Base-by-base conservation (phyloP, 768 basidiomycete species). In the Dendrothele bispora region DNA sequence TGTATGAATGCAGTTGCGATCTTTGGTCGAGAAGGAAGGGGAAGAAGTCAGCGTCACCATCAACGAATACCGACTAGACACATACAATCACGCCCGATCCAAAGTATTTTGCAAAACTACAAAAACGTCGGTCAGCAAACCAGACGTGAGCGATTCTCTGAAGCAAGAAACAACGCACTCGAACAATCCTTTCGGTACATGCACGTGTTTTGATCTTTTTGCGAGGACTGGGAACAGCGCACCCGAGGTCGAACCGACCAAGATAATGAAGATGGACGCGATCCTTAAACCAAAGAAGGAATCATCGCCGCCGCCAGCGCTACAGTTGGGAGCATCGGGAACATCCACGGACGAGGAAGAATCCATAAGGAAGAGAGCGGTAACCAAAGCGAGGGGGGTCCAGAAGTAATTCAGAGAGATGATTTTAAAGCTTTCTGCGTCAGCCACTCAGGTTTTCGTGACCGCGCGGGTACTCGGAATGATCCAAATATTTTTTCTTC, bases 1-100 rank as follows among this genome's bases (percentile, higher is more conserved):
- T 93, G 90, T 28, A 91, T 89, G 62, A 91, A 95, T 3, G 89
- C 86, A 8, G 93, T 95, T 1, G 91, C 91, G 49, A 97, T 86
- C 88, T 91, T n/a, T n/a, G n/a, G 6, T 15, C 30, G 40, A 29
- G n/a, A 41, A 43, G 18, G 14, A 28, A 48, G 39, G 44, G 29
- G 48, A 25, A 15, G 20, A 44, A 30, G 52, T 8, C 52, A 37
- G 17, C 39, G 44, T 21, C 38, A 25, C 15, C 24, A 45, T 39
- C n/a, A n/a, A n/a, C n/a, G n/a, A n/a, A n/a, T n/a, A n/a, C n/a
- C 11, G 30, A 32, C 28, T 22, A 11, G 12, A 37, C 6, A 70
- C 84, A 56, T 49, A 89, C 88, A 56, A 91, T 91, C 40, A 91
- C 88, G 21, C 92, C 92, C 12, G 89, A 91, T 22, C 92, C 92